These are phyloP conservation scores for Hordeum vulgare DNA, from an alignment of 176 grass and related monocot genomes.

Conservation along the genomic window DNA sequence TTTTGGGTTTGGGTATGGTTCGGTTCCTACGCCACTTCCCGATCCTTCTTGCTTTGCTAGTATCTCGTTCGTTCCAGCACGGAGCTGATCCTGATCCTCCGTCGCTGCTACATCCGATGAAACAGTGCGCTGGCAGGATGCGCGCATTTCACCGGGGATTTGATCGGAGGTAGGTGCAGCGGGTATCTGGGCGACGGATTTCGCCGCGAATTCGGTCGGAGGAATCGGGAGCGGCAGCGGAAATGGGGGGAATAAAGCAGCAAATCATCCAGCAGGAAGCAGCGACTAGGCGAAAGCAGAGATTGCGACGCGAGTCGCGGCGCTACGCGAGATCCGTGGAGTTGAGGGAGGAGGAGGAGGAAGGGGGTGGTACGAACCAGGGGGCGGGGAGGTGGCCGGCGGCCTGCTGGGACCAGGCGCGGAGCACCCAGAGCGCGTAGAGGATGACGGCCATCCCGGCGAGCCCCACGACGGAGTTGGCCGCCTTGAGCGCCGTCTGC, in stretches of 20 bases:
- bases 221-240: not conserved
- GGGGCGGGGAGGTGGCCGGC: conserved; percentile 27
- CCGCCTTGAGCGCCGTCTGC: conserved; percentile 81
- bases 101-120: not conserved
- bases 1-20: conserved; percentile 27
- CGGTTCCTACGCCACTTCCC: not conserved
- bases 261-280: not conserved
- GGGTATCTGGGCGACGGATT: not conserved
- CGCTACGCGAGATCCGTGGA: not conserved
- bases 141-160: not conserved
- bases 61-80: not conserved
- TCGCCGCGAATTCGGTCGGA: not conserved
- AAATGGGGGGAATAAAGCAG: not conserved
- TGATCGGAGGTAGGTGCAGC: not conserved
- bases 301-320: not conserved
- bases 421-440: conserved; percentile 93
- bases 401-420: conserved; percentile 56
- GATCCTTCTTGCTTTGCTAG: not conserved
- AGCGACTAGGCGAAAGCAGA: not conserved
- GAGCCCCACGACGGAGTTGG: conserved; percentile 77
- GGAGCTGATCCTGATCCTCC: not conserved
- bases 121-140: not conserved
- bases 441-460: conserved; percentile 96
- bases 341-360: not conserved
- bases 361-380: conserved; percentile 58